phyloP scores from a whole-genome alignment of 768 basidiomycete genomes.

The Mycena chlorophos region DNA sequence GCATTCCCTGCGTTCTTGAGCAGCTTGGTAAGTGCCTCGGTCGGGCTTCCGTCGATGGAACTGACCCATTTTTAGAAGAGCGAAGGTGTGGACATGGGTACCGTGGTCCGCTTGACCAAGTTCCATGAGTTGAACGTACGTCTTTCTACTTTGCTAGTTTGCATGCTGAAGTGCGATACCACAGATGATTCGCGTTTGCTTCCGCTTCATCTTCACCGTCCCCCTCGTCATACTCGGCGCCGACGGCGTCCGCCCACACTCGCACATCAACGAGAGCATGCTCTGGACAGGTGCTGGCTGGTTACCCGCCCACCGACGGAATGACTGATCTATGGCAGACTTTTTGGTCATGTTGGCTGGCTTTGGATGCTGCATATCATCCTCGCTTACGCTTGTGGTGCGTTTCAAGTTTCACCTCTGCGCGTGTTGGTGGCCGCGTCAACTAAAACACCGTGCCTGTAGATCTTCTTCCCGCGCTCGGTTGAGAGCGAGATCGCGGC shows the following conservation, averaged over 20 bases:
- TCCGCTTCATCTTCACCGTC: slow-evolving; percentile 70
- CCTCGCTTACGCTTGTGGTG: slow-evolving; percentile 73
- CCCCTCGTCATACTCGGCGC: slow-evolving; percentile 66
- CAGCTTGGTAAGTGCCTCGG: slow-evolving; percentile 49
- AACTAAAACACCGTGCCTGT: neutral
- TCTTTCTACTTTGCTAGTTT: neutral
- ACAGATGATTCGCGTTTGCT: slow-evolving; percentile 68
- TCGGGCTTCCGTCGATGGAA: neutral
- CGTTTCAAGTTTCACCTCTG: slow-evolving; percentile 24
- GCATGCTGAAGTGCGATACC: neutral
- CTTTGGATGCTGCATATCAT: slow-evolving; percentile 66
- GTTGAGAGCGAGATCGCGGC: slow-evolving; percentile 62
- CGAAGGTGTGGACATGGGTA: slow-evolving; percentile 63
- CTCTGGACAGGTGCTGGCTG: slow-evolving; percentile 44
- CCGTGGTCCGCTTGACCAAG: slow-evolving; percentile 71
- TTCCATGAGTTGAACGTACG: slow-evolving; percentile 83
- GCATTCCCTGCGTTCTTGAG: slow-evolving; percentile 65
- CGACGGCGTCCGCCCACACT: slow-evolving; percentile 65
- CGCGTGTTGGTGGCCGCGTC: neutral
- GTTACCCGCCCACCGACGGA: neutral
- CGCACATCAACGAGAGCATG: slow-evolving; percentile 65
- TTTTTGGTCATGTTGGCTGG: slow-evolving; percentile 56
- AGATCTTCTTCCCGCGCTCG: slow-evolving; percentile 87
- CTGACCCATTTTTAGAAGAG: slow-evolving; percentile 44
- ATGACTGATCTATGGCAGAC: slow-evolving; percentile 40